Evolutionary conservation across 805 yeast genomes (phyloP).

Genomic region (Sporopachydermia quercuum): DNA sequence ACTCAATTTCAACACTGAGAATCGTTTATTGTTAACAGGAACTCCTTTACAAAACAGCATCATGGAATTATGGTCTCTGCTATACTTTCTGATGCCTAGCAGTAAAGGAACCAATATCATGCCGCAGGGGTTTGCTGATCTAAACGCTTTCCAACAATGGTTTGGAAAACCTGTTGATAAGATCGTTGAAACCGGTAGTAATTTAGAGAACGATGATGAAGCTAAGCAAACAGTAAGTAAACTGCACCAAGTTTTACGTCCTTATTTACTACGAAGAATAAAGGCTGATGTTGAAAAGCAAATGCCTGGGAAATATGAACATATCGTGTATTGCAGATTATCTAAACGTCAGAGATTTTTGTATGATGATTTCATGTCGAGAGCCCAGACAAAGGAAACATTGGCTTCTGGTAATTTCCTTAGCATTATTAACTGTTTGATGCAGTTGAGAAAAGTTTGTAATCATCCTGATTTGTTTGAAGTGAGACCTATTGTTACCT

Average conservation of each 20-base stretch:
- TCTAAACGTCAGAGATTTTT: conserved; percentile 85
- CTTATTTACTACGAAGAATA: conserved; percentile 78
- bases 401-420: conserved; percentile 87
- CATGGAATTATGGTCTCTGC: conserved; percentile 89
- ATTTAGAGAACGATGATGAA: conserved; percentile 51
- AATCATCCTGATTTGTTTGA: conserved; percentile 95
- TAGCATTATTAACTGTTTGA: conserved; percentile 89
- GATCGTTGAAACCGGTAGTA: conserved; percentile 61
- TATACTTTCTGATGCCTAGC: conserved; percentile 93
- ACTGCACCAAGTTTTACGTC: conserved; percentile 85
- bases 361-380: conserved; percentile 93
- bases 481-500: conserved; percentile 86
- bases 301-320: conserved; percentile 98
- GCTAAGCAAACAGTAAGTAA: conserved; percentile 76
- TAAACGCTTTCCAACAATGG: conserved; percentile 96
- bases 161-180: conserved; percentile 95
- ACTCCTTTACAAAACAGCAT: conserved; percentile 93
- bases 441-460: conserved; percentile 95
- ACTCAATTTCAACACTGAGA: conserved; percentile 81
- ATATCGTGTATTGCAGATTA: conserved; percentile 78
- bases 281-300: conserved; percentile 96
- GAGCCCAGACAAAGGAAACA: conserved; percentile 91
- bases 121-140: conserved; percentile 93
- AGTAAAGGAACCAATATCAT: conserved; percentile 52
- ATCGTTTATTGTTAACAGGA: conserved; percentile 82